Base-by-base conservation (phyloP, 352 stramenopile species). In the Elongisporangium senticosum region DNA sequence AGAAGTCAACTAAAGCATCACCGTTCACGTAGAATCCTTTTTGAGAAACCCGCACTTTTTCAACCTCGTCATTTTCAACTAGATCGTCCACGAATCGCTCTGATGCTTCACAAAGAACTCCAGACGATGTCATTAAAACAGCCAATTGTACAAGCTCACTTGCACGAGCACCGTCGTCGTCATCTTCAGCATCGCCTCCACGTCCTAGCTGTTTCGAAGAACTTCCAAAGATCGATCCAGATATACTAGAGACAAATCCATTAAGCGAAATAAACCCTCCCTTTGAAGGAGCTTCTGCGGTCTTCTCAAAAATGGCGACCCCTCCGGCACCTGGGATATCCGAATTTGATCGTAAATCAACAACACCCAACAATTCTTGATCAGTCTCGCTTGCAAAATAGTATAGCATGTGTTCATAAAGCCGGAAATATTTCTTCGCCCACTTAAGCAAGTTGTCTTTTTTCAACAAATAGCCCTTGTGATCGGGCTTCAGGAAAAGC, bases 361-460 rank as follows among this genome's bases (percentile, higher is more conserved):
- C 84, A 53, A 96, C 85, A 51, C 87, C 87, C 1, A 93, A 69
- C 8, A 96, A 61, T 49, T 92, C 85, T 62, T 95, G 83, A 43
- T 96, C 87, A 0, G 74, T 78, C 59, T 95, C 83, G n/a, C 75
- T 89, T 17, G 79, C 73, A 55, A 96, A 96, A 63, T 95, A 96
- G 69, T 93, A 96, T 24, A 96, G 57, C 82, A 94, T 94, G 60
- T 90, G 76, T 49, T 92, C 83, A 56, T 93, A 92, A 53, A 96
- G 59, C 7, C 87, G 81, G 55, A 96, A 96, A 59, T 95, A 96
- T 57, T 87, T 86, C 57, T 90, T 87, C 63, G 89, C 90, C 87
- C 87, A 96, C 72, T 95, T 93, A 33, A 96, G 79, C 63, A 93
- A 71, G 49, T 87, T 94, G 70, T 96, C 87, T 48, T 95, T 96